phyloP scores from a whole-genome alignment of 108 stramenopile species.

The Thalassiosira profunda region DNA sequence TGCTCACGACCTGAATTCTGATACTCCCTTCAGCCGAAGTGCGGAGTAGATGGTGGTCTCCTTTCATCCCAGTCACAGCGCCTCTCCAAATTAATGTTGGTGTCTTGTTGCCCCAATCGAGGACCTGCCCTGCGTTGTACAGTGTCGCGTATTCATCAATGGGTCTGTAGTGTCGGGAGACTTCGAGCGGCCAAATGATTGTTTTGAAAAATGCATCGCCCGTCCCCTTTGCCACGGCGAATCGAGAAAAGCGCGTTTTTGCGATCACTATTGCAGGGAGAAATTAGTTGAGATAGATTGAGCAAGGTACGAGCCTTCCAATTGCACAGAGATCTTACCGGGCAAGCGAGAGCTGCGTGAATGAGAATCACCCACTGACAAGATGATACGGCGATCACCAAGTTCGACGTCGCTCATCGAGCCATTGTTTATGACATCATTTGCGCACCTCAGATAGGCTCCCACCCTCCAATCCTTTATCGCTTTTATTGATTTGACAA shows the following conservation, averaged over 20 bases:
- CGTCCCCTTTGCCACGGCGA: not conserved
- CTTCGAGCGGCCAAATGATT: constrained; percentile 14
- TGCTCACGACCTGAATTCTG: not conserved
- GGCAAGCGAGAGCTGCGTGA: not conserved
- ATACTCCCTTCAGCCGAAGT: not conserved
- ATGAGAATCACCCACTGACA: not conserved
- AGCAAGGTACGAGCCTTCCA: too few relatives aligned
- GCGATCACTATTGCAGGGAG: not conserved
- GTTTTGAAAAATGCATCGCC: not conserved
- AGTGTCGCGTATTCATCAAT: constrained; percentile 4
- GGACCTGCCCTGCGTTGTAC: not conserved
- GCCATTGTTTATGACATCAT: too few relatives aligned
- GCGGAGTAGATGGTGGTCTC: not conserved
- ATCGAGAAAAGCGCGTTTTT: constrained; percentile 2
- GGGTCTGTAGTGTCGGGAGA: not conserved
- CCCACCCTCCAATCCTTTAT: not conserved
- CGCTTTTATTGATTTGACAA: not conserved
- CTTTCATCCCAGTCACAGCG: not conserved
- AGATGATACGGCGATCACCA: too few relatives aligned
- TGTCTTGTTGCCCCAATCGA: constrained; percentile 2
- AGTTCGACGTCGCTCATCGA: too few relatives aligned
- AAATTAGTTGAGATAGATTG: too few relatives aligned
- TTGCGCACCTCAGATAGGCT: not conserved
- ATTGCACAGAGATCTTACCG: too few relatives aligned
- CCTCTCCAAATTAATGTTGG: constrained; percentile 14